Base-by-base conservation (phyloP, 495 filamentous ascomycete genomes). In the Talaromyces adpressus region DNA sequence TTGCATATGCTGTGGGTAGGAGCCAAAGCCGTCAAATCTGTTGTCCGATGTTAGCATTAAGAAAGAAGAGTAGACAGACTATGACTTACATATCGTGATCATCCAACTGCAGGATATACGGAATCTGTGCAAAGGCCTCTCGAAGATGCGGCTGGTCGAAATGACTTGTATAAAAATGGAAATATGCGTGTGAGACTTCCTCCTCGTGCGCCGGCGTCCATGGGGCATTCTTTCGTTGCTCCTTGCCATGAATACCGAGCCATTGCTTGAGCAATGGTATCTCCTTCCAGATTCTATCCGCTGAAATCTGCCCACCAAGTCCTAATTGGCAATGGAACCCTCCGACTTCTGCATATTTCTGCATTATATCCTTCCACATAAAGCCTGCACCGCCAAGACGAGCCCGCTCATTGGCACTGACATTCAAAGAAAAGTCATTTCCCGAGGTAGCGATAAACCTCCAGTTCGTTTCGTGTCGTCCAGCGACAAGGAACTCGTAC, bases 341-440 rank as follows among this genome's bases (percentile, higher is more conserved):
- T 59, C 92, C 92, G 68, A 91, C 95, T 67, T 98, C 94, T 47
- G 90, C 85, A 72, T 98, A 95, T 80, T 97, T 98, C 74, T 96
- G 93, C 74, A 98, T 84, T 32, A 98, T 91, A 69, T 98, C 94
- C 67, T 96, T 97, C 94, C 94, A 98, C 94, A 98, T 96, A 71
- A 91, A 92, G 0, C 92, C 91, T 7, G 92, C 82, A 0, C 94
- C 94, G 25, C 95, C 95, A 2, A 97, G 79, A 56, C 88, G 88
- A 60, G 86, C 81, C 18, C 92, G 85, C 70, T 98, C 94, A 68
- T 88, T 91, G 59, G 91, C 85, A 66, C 85, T 91, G 0, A 96
- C 92, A 65, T 87, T 89, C 29, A 96, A 79, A 2, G 90, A 87
- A 74, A 98, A 98, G 71, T 98, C 94, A 69, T 98, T 98, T 9